phyloP scores from a whole-genome alignment of 345 rosid genomes.

The Fremontodendron californicum region DNA sequence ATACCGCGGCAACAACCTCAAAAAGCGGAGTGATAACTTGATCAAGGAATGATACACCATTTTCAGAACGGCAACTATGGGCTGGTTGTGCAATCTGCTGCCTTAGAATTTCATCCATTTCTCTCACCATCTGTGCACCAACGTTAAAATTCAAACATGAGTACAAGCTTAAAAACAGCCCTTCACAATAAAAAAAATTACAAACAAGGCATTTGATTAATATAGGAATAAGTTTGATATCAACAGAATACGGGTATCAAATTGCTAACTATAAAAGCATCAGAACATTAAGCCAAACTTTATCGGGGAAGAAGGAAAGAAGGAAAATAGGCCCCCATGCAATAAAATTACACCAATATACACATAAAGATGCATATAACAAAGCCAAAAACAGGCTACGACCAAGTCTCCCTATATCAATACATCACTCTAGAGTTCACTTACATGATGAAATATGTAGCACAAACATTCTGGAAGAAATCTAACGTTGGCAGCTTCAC shows the following conservation, averaged over 20 bases:
- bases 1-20: conserved; percentile 84
- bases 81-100: conserved; percentile 74
- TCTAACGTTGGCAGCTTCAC: conserved; percentile 84
- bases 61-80: conserved; percentile 63
- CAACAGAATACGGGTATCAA: background rate
- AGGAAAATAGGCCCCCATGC: background rate
- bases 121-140: conserved; percentile 75
- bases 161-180: background rate
- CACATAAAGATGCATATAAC: background rate
- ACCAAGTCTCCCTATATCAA: background rate
- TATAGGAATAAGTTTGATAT: background rate
- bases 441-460: conserved; percentile 96
- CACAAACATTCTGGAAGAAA: conserved; percentile 92
- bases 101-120: conserved; percentile 80
- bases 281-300: background rate
- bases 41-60: conserved; percentile 73
- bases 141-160: background rate
- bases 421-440: conserved; percentile 15
- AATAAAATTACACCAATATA: background rate
- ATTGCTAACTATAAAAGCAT: background rate
- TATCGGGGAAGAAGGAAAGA: background rate
- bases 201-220: background rate
- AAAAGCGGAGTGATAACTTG: conserved; percentile 75
- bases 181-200: background rate
- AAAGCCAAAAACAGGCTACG: background rate